phyloP scores from a whole-genome alignment of 768 basidiomycete genomes.

The Boletus pseudo-olivaceus region DNA sequence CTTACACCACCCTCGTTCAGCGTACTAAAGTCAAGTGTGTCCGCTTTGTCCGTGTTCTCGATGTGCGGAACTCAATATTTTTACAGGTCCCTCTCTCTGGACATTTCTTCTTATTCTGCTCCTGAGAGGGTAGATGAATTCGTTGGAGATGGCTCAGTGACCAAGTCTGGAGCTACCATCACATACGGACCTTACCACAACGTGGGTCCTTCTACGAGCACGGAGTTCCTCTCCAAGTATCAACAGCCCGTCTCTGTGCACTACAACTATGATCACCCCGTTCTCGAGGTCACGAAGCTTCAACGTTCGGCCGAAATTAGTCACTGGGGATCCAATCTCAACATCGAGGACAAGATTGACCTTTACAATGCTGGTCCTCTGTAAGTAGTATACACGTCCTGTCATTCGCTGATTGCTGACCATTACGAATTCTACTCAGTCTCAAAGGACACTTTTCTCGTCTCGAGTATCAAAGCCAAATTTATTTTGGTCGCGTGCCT shows the following conservation, averaged over 20 bases:
- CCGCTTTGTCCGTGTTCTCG: neutral
- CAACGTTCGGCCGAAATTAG: conserved; percentile 85
- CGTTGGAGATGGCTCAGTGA: conserved; percentile 54
- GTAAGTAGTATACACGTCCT: conserved; percentile 46
- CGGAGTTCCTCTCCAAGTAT: conserved; percentile 51
- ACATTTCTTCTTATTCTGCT: conserved; percentile 67
- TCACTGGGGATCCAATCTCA: conserved; percentile 95
- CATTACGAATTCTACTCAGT: conserved; percentile 38
- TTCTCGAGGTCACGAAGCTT: conserved; percentile 70
- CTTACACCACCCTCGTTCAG: conserved; percentile 77
- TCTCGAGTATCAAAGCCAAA: conserved; percentile 76
- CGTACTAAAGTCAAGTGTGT: conserved; percentile 83
- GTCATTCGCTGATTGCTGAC: neutral
- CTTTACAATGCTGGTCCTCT: conserved; percentile 87
- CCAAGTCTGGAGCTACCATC: conserved; percentile 74
- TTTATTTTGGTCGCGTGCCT: conserved; percentile 61
- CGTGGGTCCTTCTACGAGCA: conserved; percentile 59
- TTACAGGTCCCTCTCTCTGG: conserved; percentile 63
- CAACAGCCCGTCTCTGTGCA: conserved; percentile 73
- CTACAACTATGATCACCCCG: conserved; percentile 79
- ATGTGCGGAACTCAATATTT: conserved; percentile 3
- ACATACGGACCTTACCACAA: conserved; percentile 88
- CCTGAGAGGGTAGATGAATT: conserved; percentile 61
- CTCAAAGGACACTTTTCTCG: conserved; percentile 96
- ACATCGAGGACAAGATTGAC: conserved; percentile 83